Conservation (phyloP, 257 asterid genomes). For the Solanum stenotomum region DNA sequence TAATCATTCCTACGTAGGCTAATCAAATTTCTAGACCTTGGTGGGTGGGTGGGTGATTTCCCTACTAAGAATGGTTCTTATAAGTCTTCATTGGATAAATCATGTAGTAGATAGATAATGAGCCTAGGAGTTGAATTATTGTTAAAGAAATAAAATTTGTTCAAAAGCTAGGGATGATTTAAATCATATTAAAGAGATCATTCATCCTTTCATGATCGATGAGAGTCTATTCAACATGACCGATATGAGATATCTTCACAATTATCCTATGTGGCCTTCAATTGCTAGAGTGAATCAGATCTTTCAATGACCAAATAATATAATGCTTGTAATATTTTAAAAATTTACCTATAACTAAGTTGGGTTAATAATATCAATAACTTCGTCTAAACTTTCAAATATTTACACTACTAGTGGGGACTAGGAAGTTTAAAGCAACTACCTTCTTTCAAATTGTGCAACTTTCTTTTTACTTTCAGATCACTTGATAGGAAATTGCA, state of each 20-base stretch:
- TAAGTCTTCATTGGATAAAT: not conserved
- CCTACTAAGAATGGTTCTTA: not conserved
- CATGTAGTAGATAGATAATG: not conserved
- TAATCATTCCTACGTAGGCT: not conserved
- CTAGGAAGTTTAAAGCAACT: not conserved
- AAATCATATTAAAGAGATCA: too few species aligned
- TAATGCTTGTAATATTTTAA: not conserved
- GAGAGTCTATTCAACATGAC: too few species aligned
- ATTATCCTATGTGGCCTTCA: not conserved
- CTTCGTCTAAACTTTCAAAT: not conserved
- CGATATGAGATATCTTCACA: too few species aligned
- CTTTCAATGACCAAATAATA: not conserved
- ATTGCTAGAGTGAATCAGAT: not conserved
- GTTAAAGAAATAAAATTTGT: not conserved
- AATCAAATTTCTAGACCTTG: not conserved
- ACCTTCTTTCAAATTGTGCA: not conserved
- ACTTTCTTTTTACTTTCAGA: not conserved
- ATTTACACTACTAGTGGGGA: not conserved
- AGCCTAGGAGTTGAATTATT: not conserved
- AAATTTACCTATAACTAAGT: not conserved
- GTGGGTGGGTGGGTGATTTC: too few species aligned
- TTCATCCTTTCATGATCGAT: too few species aligned
- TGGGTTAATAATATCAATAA: not conserved
- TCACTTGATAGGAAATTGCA: not conserved
- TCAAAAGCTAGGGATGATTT: too few species aligned